Conservation (phyloP, 257 asterid genomes). For the Catharanthus roseus region DNA sequence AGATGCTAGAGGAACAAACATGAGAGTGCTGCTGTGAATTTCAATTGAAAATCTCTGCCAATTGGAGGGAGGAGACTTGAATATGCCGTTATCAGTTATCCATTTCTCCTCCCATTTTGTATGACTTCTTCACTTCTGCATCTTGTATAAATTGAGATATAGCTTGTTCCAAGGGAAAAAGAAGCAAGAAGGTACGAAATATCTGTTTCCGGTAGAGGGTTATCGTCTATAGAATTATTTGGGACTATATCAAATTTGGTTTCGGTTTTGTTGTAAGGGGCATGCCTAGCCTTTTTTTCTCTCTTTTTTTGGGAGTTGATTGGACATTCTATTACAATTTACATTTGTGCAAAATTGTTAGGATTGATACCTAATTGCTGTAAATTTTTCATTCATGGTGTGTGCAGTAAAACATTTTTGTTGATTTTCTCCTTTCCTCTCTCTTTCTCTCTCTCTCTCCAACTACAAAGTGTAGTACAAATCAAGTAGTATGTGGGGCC, state of each 20-base stretch:
- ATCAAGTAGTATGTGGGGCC: too few relatives aligned
- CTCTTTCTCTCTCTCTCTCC: too few relatives aligned
- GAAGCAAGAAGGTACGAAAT: not conserved
- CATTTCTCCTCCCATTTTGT: not conserved
- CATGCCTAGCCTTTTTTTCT: not conserved
- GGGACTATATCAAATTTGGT: not conserved
- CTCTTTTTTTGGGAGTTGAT: not conserved
- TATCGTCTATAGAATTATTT: slow-evolving; percentile 6
- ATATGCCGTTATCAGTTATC: not conserved
- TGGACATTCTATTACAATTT: not conserved
- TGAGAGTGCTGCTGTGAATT: slow-evolving; percentile 13
- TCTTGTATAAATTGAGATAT: slow-evolving; percentile 1
- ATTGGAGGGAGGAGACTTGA: not conserved
- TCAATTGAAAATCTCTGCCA: not conserved
- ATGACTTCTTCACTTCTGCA: not conserved
- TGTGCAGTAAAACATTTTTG: not conserved
- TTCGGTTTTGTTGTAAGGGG: not conserved
- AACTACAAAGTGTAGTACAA: too few relatives aligned
- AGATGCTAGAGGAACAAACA: slow-evolving; percentile 65
- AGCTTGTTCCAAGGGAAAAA: not conserved
- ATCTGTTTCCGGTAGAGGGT: slow-evolving; percentile 1
- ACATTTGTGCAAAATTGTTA: not conserved
- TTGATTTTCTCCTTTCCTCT: not conserved
- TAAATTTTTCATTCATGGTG: not conserved
- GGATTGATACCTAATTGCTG: not conserved